Base-by-base conservation (phyloP, 306 rosid genomes). In the Urtica urens region DNA sequence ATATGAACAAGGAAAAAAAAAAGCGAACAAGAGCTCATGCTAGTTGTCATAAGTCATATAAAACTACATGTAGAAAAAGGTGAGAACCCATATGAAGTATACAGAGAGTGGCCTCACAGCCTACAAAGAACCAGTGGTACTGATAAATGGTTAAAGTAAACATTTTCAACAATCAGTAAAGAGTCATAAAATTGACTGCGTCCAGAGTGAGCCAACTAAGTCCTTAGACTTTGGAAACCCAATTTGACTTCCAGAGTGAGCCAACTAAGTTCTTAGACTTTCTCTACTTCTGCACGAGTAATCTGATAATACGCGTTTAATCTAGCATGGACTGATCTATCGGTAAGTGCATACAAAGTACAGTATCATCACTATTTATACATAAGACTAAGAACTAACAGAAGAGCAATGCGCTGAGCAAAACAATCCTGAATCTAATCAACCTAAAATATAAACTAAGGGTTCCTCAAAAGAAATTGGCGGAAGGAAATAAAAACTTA, bases 401-500 rank as follows among this genome's bases (percentile, higher is more conserved):
- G n/a, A n/a, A n/a, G n/a, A n/a, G n/a, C n/a, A n/a, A n/a, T n/a
- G n/a, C n/a, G n/a, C n/a, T n/a, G n/a, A n/a, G n/a, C n/a, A n/a
- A n/a, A n/a, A n/a, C n/a, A n/a, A n/a, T 10, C 31, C 42, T 30
- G 27, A 34, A 3, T 8, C 8, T 1, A 33, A 51, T 5, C 38
- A 31, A 31, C 18, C 0, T 3, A 8, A 49, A 50, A 50, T 14
- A 31, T 13, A 34, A 20, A 35, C 37, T 34, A 51, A 28, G 57
- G 42, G 6, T 51, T 51, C 16, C 8, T 3, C 37, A 13, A 31
- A 4, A 30, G 1, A 34, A 11, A 26, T 3, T n/a, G 16, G 6
- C 10, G 37, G 23, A 51, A 14, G 23, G 3, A 34, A 30, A 23
- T 38, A 23, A 59, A 24, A 54, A 25, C 79, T 29, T 51, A 87